These are phyloP conservation scores for Medakamo hakoo DNA, from an alignment of 139 green algal genomes.

Conservation along the genomic window DNA sequence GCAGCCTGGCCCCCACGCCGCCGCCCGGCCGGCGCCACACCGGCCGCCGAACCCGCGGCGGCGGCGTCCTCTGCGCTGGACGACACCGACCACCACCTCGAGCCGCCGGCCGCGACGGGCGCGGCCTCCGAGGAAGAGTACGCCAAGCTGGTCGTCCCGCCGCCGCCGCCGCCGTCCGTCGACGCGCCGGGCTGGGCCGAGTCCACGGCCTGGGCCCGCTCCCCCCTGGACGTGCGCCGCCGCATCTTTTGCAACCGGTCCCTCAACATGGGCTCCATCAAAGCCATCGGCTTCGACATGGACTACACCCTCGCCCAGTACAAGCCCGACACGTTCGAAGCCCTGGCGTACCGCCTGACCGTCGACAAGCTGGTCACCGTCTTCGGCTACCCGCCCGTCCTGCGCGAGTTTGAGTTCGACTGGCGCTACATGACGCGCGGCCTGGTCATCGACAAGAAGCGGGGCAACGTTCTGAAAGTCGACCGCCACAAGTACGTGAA, in stretches of 20 bases:
- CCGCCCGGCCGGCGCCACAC: background rate
- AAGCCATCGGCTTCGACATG: slow-evolving; percentile 89
- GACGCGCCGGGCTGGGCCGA: background rate
- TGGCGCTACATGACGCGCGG: slow-evolving; percentile 77
- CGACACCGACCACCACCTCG: background rate
- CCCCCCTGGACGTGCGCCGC: background rate
- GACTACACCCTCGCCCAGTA: slow-evolving; percentile 83
- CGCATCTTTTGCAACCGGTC: slow-evolving; percentile 92
- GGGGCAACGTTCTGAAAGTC: slow-evolving; percentile 71
- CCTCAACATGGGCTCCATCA: slow-evolving; percentile 82
- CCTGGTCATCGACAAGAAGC: slow-evolving; percentile 78
- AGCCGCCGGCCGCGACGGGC: no score
- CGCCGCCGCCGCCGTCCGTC: no score
- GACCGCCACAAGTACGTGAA: slow-evolving; percentile 94
- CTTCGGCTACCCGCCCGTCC: slow-evolving; percentile 66
- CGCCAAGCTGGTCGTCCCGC: background rate
- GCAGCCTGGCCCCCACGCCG: background rate
- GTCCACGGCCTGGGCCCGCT: background rate
- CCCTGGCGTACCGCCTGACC: slow-evolving; percentile 64
- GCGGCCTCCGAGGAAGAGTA: no score
- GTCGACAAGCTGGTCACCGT: slow-evolving; percentile 63
- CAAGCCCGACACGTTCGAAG: slow-evolving; percentile 87
- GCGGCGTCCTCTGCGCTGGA: background rate
- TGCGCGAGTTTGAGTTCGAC: slow-evolving; percentile 62
- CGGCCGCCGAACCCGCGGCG: no score